Base-by-base conservation (phyloP, 768 basidiomycete species). In the Pulveroboletus frians region DNA sequence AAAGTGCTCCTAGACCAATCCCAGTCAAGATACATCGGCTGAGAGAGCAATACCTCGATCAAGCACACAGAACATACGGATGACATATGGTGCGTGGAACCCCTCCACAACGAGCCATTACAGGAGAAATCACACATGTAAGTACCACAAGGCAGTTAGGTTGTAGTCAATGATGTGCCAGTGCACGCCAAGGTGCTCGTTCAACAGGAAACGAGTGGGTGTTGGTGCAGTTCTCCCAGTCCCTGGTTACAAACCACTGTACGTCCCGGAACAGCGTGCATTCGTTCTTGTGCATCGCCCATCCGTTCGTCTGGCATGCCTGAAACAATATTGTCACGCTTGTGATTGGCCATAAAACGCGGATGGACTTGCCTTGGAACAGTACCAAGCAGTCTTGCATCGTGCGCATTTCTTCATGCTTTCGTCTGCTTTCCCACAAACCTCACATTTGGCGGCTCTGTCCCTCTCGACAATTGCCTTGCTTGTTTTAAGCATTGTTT, bases 361-460 rank as follows among this genome's bases (percentile, higher is more conserved):
- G 23, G 23, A 29, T 39, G 9, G 36, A 56, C 64, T 52, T 14
- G 20, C 64, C 59, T 55, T 65, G 34, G 65, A 67, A 50, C 64
- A 66, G 46, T 66, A 66, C 58, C 61, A 58, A 20, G 58, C 51
- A 15, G 55, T 51, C 46, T 65, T 66, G 52, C 64, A 66, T 29
- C 54, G 58, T 46, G 55, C 58, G 46, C 64, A 66, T 34, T 47
- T 65, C 50, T 59, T 65, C 48, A 59, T 15, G 18, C 35, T 46
- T 10, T 21, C 40, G 11, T 60, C 62, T 14, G 9, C 41, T 39
- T 35, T 59, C 15, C 56, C 50, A 50, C 64, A 66, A 13, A 20
- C 48, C 26, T 61, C 64, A 30, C 64, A 66, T 45, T 36, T 65
- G 1, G 54, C 42, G 20, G 35, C 43, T 27, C 11, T 67, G 2